Evolutionary conservation across 805 yeast genomes (phyloP).

Genomic region (Pichia paraexigua): DNA sequence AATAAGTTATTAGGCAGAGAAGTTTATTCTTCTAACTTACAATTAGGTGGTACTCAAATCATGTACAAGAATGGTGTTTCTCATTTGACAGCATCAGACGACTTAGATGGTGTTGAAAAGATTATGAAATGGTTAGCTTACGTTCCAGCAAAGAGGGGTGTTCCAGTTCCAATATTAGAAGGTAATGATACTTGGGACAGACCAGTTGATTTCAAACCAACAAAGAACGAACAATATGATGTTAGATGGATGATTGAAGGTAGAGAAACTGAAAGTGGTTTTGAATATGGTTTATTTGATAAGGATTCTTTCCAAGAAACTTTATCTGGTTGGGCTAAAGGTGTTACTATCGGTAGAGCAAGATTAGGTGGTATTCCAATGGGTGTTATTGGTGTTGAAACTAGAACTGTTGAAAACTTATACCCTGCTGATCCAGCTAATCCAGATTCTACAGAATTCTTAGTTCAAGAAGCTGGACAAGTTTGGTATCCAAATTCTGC

Average conservation of each 20-base stretch:
- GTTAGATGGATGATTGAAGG: slow-evolving; percentile 95
- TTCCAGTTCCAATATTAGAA: slow-evolving; percentile 85
- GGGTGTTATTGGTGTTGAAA: slow-evolving; percentile 97
- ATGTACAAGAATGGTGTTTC: slow-evolving; percentile 99
- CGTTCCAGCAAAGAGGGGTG: slow-evolving; percentile 82
- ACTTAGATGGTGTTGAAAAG: slow-evolving; percentile 91
- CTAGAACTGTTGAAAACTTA: slow-evolving; percentile 80
- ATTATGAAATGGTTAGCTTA: slow-evolving; percentile 94
- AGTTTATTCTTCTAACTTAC: slow-evolving; percentile 93
- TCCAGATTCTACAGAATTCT: slow-evolving; percentile 82
- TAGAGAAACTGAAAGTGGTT: slow-evolving; percentile 59
- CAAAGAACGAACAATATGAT: slow-evolving; percentile 67
- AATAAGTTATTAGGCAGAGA: slow-evolving; percentile 95
- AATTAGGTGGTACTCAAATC: slow-evolving; percentile 98
- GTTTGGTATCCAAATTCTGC: slow-evolving; percentile 99
- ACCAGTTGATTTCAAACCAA: slow-evolving; percentile 74
- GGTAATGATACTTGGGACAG: slow-evolving; percentile 90
- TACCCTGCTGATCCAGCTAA: slow-evolving; percentile 98
- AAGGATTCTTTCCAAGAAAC: slow-evolving; percentile 92
- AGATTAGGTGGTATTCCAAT: slow-evolving; percentile 98
- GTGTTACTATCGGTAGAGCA: slow-evolving; percentile 98
- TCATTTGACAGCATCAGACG: slow-evolving; percentile 94
- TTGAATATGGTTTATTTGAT: slow-evolving; percentile 87
- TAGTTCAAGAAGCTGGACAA: slow-evolving; percentile 95
- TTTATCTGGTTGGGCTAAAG: slow-evolving; percentile 96